phyloP scores from a whole-genome alignment of 2,329 filamentous ascomycete genomes.

The Penicillium digitatum region DNA sequence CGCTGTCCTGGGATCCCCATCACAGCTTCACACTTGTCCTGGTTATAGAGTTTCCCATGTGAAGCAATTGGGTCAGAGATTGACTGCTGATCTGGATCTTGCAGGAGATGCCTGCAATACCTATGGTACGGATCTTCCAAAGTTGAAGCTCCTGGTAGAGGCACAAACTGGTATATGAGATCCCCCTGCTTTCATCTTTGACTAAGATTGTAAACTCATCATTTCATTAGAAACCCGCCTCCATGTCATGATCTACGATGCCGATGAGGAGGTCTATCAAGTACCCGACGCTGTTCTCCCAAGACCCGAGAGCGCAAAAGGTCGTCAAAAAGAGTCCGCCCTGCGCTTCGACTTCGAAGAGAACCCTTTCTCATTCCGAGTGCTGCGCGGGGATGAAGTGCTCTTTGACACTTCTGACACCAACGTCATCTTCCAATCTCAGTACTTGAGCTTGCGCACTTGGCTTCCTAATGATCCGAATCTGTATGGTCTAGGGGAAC shows the following conservation, averaged over 20 bases:
- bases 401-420: slow-evolving; percentile 67
- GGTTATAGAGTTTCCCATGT: slow-evolving; percentile 40
- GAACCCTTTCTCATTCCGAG: slow-evolving; percentile 64
- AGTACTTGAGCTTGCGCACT: slow-evolving; percentile 71
- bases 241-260: slow-evolving; percentile 70
- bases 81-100: slow-evolving; percentile 67
- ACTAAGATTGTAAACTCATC: not conserved
- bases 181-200: not conserved
- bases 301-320: slow-evolving; percentile 48
- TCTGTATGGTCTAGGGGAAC: slow-evolving; percentile 75
- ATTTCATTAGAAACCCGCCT: slow-evolving; percentile 57
- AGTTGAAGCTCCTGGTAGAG: slow-evolving; percentile 57
- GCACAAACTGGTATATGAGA: slow-evolving; percentile 54
- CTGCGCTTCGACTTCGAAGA: slow-evolving; percentile 50
- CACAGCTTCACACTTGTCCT: slow-evolving; percentile 27
- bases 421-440: slow-evolving; percentile 68
- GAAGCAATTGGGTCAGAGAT: slow-evolving; percentile 38
- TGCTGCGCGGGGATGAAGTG: slow-evolving; percentile 43
- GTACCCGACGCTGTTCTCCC: slow-evolving; percentile 66
- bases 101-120: slow-evolving; percentile 62
- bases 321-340: slow-evolving; percentile 45
- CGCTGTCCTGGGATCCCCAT: slow-evolving; percentile 19
- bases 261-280: slow-evolving; percentile 66
- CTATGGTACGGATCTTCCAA: slow-evolving; percentile 56
- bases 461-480: slow-evolving; percentile 64